A percentile compares a stretch with the other conserved stretches of the same genome.
These are phyloP conservation scores for Candida patagonica DNA, from an alignment of 805 yeast species.

Conservation along the genomic window DNA sequence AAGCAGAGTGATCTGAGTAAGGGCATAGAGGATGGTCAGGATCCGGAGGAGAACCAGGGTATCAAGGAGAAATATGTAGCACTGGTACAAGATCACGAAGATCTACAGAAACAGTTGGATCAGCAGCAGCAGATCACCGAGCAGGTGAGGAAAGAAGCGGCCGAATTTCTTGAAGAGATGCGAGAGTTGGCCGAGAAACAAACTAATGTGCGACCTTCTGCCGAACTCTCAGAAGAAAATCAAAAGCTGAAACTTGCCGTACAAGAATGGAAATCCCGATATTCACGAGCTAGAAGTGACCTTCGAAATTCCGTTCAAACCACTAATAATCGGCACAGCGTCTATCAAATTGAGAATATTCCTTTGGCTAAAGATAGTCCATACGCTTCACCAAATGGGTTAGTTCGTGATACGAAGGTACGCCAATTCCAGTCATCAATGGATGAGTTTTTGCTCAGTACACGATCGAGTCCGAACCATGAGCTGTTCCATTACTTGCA, in stretches of 20 bases:
- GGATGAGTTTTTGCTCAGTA: conserved; percentile 26
- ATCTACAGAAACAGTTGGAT: conserved; percentile 18
- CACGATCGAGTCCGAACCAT: conserved; percentile 19
- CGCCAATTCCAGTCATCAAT: conserved; percentile 26
- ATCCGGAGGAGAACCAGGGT: conserved; percentile 5
- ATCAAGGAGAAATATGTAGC: conserved; percentile 14
- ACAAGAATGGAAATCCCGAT: conserved; percentile 28
- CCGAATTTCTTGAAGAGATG: conserved; percentile 30
- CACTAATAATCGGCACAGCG: conserved; percentile 1
- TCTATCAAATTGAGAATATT: conserved; percentile 8
- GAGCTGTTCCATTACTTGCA: conserved; percentile 27
- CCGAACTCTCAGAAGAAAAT: conserved; percentile 18
- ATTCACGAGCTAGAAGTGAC: conserved; percentile 23
- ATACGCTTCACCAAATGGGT: conserved; percentile 21
- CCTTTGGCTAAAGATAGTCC: conserved; percentile 13
- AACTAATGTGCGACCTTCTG: conserved; percentile 13
- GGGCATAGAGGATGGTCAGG: background rate
- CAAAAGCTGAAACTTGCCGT: conserved; percentile 26
- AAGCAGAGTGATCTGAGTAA: conserved; percentile 2
- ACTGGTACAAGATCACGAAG: conserved; percentile 17
- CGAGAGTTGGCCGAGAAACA: conserved; percentile 26
- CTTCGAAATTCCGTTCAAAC: conserved; percentile 21
- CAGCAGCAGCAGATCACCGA: conserved; percentile 25
- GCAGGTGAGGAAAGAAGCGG: conserved; percentile 31
- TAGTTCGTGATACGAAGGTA: conserved; percentile 20